These are phyloP conservation scores for Peziza echinospora DNA, from an alignment of 495 filamentous ascomycete species.

Conservation along the genomic window DNA sequence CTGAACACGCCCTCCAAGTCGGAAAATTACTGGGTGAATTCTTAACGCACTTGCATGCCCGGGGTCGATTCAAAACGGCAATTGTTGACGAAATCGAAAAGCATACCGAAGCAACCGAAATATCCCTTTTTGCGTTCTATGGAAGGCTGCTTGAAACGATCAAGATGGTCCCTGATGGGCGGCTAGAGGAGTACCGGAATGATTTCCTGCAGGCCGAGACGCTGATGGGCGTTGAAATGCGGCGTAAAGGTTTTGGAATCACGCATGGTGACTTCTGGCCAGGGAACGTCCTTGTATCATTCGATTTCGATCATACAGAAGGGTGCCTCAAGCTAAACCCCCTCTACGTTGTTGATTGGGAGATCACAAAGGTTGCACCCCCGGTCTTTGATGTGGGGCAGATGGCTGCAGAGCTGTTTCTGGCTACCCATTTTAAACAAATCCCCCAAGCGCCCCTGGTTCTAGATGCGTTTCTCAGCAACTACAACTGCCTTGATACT, in stretches of 20 bases:
- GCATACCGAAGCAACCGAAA: not conserved
- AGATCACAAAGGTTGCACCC: not conserved
- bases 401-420: not conserved
- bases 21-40: not conserved
- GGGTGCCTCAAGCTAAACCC: not conserved
- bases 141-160: not conserved
- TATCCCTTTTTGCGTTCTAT: not conserved
- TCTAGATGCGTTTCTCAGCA: not conserved
- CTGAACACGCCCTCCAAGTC: not conserved
- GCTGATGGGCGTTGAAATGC: slow-evolving; percentile 18
- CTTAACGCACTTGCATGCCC: not conserved
- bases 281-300: not conserved
- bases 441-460: not conserved
- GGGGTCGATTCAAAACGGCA: not conserved
- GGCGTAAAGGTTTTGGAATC: not conserved
- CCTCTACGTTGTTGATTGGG: not conserved
- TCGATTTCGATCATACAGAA: not conserved
- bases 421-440: not conserved
- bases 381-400: not conserved
- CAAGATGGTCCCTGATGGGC: slow-evolving; percentile 19
- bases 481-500: not conserved
- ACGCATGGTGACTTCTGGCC: not conserved
- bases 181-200: slow-evolving; percentile 30
- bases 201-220: slow-evolving; percentile 29
- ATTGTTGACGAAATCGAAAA: not conserved